Evolutionary conservation across 2,329 filamentous ascomycete species (phyloP).

Genomic region (Fonsecaea pedrosoi): DNA sequence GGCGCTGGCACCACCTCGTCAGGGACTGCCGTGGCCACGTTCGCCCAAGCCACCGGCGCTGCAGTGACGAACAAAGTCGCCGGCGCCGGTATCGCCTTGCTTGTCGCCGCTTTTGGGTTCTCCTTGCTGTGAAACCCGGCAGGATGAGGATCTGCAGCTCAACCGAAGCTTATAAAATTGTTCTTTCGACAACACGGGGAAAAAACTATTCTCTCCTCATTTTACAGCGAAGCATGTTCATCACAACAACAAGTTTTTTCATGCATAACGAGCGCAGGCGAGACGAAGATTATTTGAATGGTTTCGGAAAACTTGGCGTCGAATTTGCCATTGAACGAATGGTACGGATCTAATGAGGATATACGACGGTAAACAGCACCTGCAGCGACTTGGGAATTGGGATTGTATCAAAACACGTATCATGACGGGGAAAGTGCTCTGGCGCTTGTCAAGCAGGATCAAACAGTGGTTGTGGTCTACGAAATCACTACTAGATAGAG

Average conservation of each 20-base stretch:
- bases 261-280: neutral
- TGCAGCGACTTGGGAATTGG: neutral
- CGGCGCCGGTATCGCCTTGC: constrained; percentile 52
- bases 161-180: neutral
- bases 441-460: neutral
- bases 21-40: constrained; percentile 34
- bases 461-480: neutral
- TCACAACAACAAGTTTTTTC: neutral
- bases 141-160: neutral
- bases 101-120: constrained; percentile 45
- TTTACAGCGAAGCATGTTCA: neutral
- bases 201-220: neutral
- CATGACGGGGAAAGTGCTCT: neutral
- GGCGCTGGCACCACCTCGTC: constrained; percentile 15
- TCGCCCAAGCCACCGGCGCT: constrained; percentile 48
- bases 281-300: neutral
- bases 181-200: neutral
- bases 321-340: neutral
- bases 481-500: neutral
- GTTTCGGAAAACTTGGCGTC: neutral
- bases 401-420: neutral
- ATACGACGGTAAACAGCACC: constrained; percentile 1
- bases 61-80: constrained; percentile 47
- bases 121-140: constrained; percentile 29
- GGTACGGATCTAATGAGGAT: neutral